Evolutionary conservation across 2,329 filamentous ascomycete species (phyloP).

Genomic region (Chrysoporthe cubensis): DNA sequence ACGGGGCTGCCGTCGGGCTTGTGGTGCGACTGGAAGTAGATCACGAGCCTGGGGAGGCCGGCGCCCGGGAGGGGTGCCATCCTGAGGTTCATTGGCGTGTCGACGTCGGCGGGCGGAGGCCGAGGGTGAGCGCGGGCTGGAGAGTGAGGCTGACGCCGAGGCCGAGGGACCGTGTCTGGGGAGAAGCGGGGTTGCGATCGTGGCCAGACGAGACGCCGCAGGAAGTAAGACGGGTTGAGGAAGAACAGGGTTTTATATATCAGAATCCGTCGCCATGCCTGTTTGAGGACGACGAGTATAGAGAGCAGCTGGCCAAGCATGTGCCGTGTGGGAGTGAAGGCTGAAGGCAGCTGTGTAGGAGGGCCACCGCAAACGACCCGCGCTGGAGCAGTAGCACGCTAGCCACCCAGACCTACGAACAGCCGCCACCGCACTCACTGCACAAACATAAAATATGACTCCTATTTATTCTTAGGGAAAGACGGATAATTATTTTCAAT

Average conservation of each 20-base stretch:
- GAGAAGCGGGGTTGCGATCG: slow-evolving; percentile 5
- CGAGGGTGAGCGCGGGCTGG: slow-evolving; percentile 6
- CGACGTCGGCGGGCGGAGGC: background rate
- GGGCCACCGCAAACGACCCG: too few relatives aligned
- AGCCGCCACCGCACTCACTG: too few relatives aligned
- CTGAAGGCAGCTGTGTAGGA: too few relatives aligned
- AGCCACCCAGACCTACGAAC: too few relatives aligned
- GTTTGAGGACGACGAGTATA: slow-evolving; percentile 18
- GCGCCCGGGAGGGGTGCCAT: slow-evolving; percentile 37
- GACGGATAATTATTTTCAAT: background rate
- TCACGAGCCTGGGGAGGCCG: slow-evolving; percentile 38
- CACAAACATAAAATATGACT: background rate
- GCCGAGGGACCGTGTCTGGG: background rate
- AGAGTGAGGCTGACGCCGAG: background rate
- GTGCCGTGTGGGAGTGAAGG: background rate
- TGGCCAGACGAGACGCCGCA: slow-evolving; percentile 20
- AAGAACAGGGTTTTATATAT: slow-evolving; percentile 26
- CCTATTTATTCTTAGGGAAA: background rate
- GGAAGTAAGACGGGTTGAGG: slow-evolving; percentile 23
- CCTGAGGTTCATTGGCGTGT: slow-evolving; percentile 2
- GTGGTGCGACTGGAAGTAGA: slow-evolving; percentile 50
- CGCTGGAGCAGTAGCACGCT: too few relatives aligned
- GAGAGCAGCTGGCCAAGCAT: slow-evolving; percentile 18
- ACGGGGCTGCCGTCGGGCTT: slow-evolving; percentile 41
- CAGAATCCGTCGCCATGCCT: slow-evolving; percentile 27